Evolutionary conservation across 2,329 filamentous ascomycete species (phyloP).

Genomic region (Aureobasidium melanogenum): DNA sequence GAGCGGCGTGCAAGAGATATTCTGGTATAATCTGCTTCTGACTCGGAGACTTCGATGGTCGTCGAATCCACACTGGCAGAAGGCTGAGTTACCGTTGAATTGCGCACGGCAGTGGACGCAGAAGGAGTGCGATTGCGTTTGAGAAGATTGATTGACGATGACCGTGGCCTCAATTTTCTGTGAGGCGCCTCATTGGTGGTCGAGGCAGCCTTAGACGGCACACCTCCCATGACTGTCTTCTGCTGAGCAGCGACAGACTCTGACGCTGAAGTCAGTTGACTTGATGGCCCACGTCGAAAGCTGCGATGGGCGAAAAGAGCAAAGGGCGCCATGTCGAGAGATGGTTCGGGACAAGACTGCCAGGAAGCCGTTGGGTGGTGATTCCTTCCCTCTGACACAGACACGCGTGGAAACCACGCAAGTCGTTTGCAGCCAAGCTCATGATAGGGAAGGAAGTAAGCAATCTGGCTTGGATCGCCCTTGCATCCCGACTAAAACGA

Average conservation of each 20-base stretch:
- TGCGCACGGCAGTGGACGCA: neutral
- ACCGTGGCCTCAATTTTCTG: conserved; percentile 3
- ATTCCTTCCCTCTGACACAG: neutral
- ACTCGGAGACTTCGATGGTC: neutral
- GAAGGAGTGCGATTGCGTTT: conserved; percentile 1
- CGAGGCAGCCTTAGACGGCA: neutral
- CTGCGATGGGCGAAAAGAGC: conserved; percentile 2
- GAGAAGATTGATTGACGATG: conserved; percentile 3
- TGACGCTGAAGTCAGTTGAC: neutral
- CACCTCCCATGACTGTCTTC: conserved; percentile 5
- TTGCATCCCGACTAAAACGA: neutral
- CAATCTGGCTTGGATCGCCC: conserved; percentile 3
- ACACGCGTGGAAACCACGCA: conserved; percentile 7
- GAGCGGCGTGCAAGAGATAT: neutral
- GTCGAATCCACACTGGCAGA: neutral
- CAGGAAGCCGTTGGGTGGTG: conserved; percentile 1
- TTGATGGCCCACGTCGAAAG: conserved; percentile 1
- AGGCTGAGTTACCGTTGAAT: neutral
- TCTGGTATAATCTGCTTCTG: neutral
- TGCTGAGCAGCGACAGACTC: neutral
- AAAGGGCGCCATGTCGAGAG: conserved; percentile 4
- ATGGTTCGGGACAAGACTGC: neutral
- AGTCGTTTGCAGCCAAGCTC: conserved; percentile 5
- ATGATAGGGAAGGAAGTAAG: conserved; percentile 1
- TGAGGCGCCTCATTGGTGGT: neutral